Percentiles rank a stretch among this genome's conserved stretches.
Conservation (phyloP, 306 rosid genomes). For the Quillaja saponaria region DNA sequence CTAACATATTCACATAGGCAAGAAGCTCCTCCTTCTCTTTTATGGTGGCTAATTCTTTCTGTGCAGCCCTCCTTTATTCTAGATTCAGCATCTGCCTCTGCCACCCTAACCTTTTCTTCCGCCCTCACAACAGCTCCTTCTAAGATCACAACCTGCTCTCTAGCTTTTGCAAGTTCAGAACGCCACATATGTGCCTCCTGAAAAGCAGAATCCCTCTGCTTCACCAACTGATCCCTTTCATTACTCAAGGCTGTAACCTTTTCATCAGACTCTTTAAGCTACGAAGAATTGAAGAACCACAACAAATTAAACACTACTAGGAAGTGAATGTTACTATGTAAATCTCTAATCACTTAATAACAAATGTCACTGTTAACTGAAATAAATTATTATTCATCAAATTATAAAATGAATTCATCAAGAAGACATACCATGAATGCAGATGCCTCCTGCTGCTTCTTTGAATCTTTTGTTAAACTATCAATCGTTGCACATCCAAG, state of each 20-base stretch:
- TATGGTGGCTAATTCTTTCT: conserved; percentile 64
- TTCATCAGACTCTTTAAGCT: conserved; percentile 73
- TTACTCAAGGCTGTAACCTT: conserved; percentile 49
- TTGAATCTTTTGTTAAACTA: conserved; percentile 60
- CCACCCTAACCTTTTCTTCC: conserved; percentile 87
- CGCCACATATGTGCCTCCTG: conserved; percentile 97
- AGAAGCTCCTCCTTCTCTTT: conserved; percentile 88
- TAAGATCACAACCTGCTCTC: conserved; percentile 81
- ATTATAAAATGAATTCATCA: background rate
- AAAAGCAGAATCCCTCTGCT: conserved; percentile 78
- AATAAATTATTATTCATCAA: background rate
- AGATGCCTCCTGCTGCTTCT: conserved; percentile 57
- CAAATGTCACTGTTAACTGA: too few relatives aligned
- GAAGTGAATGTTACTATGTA: background rate
- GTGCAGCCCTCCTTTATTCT: conserved; percentile 79
- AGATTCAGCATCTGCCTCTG: conserved; percentile 73
- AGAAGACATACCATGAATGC: conserved; percentile 54
- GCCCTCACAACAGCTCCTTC: conserved; percentile 91
- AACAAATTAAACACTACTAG: conserved; percentile 11
- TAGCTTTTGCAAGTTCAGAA: conserved; percentile 90
- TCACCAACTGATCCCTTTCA: conserved; percentile 76
- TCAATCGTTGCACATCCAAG: conserved; percentile 77
- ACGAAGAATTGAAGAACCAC: conserved; percentile 25
- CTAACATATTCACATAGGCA: conserved; percentile 71
- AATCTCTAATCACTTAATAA: too few relatives aligned